These are phyloP conservation scores for Mortierella sp. DNA, from an alignment of 371 early-diverging fungal species.

Conservation along the genomic window DNA sequence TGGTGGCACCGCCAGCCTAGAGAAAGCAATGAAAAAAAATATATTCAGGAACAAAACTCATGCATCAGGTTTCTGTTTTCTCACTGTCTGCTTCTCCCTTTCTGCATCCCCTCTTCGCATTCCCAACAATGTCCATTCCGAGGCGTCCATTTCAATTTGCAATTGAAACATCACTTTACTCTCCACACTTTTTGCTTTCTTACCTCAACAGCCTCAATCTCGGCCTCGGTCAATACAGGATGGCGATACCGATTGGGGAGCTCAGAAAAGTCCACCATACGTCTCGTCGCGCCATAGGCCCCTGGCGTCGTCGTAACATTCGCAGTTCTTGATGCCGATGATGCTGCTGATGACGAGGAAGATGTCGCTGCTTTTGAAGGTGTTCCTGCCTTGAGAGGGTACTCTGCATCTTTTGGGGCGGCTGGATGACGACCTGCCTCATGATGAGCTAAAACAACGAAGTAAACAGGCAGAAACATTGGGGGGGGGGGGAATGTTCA, in stretches of 20 bases:
- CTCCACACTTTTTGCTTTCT: not conserved
- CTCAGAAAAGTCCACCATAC: slow-evolving; percentile 55
- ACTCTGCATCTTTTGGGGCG: slow-evolving; percentile 43
- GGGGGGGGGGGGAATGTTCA: not conserved
- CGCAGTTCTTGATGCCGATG: slow-evolving; percentile 9
- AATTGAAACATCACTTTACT: too few species aligned
- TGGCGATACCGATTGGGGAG: slow-evolving; percentile 62
- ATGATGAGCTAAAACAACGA: slow-evolving; percentile 20
- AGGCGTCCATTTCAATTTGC: too few species aligned
- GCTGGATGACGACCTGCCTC: slow-evolving; percentile 44
- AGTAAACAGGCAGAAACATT: not conserved
- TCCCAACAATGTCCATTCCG: too few species aligned
- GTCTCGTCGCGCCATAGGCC: slow-evolving; percentile 29
- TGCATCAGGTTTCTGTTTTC: not conserved
- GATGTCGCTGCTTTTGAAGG: slow-evolving; percentile 14
- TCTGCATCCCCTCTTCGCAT: too few species aligned
- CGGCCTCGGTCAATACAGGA: slow-evolving; percentile 58
- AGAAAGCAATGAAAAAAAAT: not conserved
- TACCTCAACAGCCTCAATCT: slow-evolving; percentile 68
- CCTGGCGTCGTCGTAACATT: slow-evolving; percentile 20
- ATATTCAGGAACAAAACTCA: not conserved
- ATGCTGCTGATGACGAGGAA: too few species aligned
- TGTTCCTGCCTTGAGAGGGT: slow-evolving; percentile 28
- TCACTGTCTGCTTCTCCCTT: not conserved
- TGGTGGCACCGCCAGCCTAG: slow-evolving; percentile 37